phyloP scores from a whole-genome alignment of 768 basidiomycete genomes.

The Leucosporidium creatinivorum region DNA sequence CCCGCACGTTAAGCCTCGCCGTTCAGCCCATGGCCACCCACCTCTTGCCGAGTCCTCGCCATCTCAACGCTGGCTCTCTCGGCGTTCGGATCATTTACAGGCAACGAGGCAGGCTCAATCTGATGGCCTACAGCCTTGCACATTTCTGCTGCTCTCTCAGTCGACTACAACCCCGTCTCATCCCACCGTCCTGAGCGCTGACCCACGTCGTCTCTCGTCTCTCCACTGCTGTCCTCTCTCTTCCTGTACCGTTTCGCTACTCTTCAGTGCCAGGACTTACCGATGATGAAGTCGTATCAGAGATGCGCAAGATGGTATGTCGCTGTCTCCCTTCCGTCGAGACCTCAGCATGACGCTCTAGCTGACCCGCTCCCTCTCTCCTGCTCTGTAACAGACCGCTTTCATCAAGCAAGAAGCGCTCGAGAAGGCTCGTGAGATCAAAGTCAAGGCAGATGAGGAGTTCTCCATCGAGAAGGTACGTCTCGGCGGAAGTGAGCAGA shows the following conservation, averaged over 20 bases:
- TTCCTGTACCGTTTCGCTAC: background rate
- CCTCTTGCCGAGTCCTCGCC: too few relatives aligned
- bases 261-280: constrained; percentile 26
- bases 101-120: too few relatives aligned
- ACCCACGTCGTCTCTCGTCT: background rate
- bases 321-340: background rate
- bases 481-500: too few relatives aligned
- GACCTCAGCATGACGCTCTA: background rate
- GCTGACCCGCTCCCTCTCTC: background rate
- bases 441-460: constrained; percentile 96
- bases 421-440: constrained; percentile 95
- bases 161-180: too few relatives aligned
- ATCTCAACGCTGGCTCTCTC: too few relatives aligned
- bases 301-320: constrained; percentile 98
- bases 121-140: too few relatives aligned
- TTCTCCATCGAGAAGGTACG: constrained; percentile 93
- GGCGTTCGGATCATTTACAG: background rate
- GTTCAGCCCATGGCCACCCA: too few relatives aligned
- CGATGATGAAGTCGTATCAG: constrained; percentile 90
- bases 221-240: background rate
- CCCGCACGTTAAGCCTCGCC: too few relatives aligned
- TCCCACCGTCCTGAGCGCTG: background rate
- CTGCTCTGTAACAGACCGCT: constrained; percentile 56
- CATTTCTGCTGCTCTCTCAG: too few relatives aligned
- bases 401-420: constrained; percentile 98